Conservation (phyloP, 2,329 filamentous ascomycete species). For the Teratosphaeria destructans region DNA sequence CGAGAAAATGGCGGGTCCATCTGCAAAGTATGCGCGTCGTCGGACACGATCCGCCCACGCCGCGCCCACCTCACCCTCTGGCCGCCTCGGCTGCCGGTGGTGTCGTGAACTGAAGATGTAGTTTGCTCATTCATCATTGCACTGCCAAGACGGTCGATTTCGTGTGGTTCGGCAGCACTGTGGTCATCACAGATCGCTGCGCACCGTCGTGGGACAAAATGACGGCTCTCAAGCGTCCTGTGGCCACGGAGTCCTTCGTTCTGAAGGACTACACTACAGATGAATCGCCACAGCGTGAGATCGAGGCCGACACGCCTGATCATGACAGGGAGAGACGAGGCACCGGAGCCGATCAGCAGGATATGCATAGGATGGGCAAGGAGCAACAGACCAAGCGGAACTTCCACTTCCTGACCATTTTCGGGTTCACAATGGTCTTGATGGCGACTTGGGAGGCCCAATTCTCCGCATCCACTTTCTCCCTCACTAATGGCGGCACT, state of each 20-base stretch:
- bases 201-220: neutral
- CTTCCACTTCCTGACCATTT: constrained; percentile 16
- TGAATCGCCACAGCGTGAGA: neutral
- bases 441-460: constrained; percentile 18
- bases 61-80: neutral
- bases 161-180: neutral
- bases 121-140: neutral
- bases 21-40: neutral
- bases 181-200: neutral
- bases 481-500: neutral
- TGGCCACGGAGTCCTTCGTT: neutral
- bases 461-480: constrained; percentile 2
- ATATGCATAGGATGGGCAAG: constrained; percentile 8
- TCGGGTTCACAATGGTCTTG: constrained; percentile 16
- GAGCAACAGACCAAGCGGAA: constrained; percentile 14
- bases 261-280: neutral
- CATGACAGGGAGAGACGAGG: neutral
- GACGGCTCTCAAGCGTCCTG: neutral
- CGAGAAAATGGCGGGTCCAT: neutral
- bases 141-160: neutral
- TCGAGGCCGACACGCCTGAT: neutral
- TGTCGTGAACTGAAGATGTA: neutral
- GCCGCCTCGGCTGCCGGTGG: too few species aligned
- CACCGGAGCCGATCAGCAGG: constrained; percentile 1
- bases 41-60: neutral